Conservation (phyloP, 768 basidiomycete species). For the Zangia roseola region DNA sequence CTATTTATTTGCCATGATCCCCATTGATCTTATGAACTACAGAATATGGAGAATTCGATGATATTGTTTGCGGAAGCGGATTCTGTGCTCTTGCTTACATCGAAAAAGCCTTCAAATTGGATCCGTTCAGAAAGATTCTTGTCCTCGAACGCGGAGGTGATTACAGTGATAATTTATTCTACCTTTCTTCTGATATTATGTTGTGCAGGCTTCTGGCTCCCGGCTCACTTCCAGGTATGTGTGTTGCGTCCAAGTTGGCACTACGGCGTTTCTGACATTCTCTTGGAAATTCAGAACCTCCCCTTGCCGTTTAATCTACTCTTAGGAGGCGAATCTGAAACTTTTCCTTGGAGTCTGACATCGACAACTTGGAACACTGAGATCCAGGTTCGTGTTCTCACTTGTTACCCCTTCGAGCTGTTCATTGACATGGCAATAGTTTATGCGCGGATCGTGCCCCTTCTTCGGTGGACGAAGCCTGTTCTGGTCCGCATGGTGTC, state of each 20-base stretch:
- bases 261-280: neutral
- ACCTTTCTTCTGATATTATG: neutral
- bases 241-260: neutral
- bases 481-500: constrained; percentile 20
- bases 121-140: constrained; percentile 18
- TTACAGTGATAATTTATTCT: neutral
- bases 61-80: constrained; percentile 12
- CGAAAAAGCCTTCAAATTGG: constrained; percentile 7
- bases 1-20: no score
- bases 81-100: constrained; percentile 20
- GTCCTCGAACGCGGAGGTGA: constrained; percentile 15
- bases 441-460: constrained; percentile 12
- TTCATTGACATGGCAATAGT: neutral
- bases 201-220: constrained; percentile 7
- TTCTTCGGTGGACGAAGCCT: constrained; percentile 19
- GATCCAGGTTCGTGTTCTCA: neutral
- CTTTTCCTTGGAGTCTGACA: constrained; percentile 5
- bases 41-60: constrained; percentile 11
- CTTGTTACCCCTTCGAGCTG: no score
- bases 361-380: constrained; percentile 4
- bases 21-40: neutral
- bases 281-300: constrained; percentile 5
- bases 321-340: constrained; percentile 4
- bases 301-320: constrained; percentile 9
- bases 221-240: constrained; percentile 10